phyloP scores from a whole-genome alignment of 2,329 filamentous ascomycete species.

The Periconia sp. region DNA sequence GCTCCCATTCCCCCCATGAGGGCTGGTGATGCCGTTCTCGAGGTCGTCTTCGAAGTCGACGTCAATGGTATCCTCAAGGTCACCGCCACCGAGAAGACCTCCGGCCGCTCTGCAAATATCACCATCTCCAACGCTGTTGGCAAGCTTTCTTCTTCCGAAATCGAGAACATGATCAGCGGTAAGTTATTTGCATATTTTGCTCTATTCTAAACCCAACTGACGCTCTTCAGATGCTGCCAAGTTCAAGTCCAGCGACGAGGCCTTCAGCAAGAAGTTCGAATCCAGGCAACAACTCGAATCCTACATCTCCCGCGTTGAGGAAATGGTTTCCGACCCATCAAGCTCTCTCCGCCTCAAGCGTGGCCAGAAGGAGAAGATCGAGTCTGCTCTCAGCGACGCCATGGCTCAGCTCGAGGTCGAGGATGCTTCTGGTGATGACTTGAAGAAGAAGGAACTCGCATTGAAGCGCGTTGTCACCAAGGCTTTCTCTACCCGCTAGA shows the following conservation, averaged over 20 bases:
- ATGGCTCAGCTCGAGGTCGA: constrained; percentile 97
- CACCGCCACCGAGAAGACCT: constrained; percentile 98
- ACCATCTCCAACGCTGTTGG: constrained; percentile 99
- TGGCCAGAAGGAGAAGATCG: constrained; percentile 99
- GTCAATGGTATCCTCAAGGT: constrained; percentile 99
- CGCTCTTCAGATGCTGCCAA: constrained; percentile 76
- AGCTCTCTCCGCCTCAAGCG: constrained; percentile 98
- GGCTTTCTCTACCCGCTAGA: constrained; percentile 88
- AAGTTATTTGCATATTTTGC: constrained; percentile 34
- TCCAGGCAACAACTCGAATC: constrained; percentile 98
- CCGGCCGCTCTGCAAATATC: constrained; percentile 97
- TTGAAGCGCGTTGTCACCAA: constrained; percentile 98
- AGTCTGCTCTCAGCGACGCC: constrained; percentile 92
- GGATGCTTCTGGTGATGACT: constrained; percentile 86
- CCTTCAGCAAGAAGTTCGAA: constrained; percentile 99
- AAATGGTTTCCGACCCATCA: constrained; percentile 95
- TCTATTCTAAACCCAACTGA: constrained; percentile 3
- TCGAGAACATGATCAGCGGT: constrained; percentile 94
- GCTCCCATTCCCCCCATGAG: constrained; percentile 84
- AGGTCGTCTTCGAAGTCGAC: constrained; percentile 98
- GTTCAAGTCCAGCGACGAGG: constrained; percentile 98
- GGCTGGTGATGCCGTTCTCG: constrained; percentile 93
- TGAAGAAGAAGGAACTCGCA: constrained; percentile 99
- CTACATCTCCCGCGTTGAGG: constrained; percentile 97
- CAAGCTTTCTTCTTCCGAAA: constrained; percentile 92